A percentile compares a stretch with the other conserved stretches of the same genome.
These are phyloP conservation scores for Fraxinus quadrangulata DNA, from an alignment of 257 asterid species.

Conservation along the genomic window DNA sequence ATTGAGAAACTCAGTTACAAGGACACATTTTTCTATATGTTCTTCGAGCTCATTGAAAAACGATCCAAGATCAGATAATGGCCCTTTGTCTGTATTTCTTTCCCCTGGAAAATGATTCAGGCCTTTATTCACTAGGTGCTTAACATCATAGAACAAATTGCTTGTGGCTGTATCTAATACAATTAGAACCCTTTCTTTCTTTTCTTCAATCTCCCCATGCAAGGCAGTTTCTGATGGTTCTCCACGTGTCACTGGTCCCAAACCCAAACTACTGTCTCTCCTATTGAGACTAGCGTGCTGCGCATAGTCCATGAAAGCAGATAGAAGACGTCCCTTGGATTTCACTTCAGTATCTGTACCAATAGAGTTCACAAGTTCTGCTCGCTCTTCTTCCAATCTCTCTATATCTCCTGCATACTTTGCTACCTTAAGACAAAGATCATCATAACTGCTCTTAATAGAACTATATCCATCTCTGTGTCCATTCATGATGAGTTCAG, in stretches of 20 bases:
- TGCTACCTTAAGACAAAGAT: conserved; percentile 68
- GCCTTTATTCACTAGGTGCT: conserved; percentile 45
- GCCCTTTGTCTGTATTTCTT: conserved; percentile 38
- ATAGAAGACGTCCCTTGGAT: conserved; percentile 70
- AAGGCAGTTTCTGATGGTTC: conserved; percentile 37
- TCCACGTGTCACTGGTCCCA: conserved; percentile 45
- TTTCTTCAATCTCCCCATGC: conserved; percentile 48
- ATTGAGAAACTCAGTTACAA: conserved; percentile 64
- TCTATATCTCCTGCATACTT: conserved; percentile 76
- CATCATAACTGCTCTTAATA: conserved; percentile 67
- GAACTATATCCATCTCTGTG: conserved; percentile 49
- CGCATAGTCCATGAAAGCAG: conserved; percentile 65
- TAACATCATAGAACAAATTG: conserved; percentile 63
- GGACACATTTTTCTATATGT: conserved; percentile 78
- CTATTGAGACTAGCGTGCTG: conserved; percentile 51
- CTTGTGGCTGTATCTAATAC: conserved; percentile 57
- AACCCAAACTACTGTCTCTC: conserved; percentile 41
- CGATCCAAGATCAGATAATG: conserved; percentile 55
- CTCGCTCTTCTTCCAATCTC: conserved; percentile 74
- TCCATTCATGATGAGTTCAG: conserved; percentile 62
- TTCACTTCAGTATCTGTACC: conserved; percentile 73
- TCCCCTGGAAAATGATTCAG: conserved; percentile 48
- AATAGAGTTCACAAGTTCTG: conserved; percentile 64
- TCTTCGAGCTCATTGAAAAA: conserved; percentile 69
- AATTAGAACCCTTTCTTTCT: conserved; percentile 47